Conservation (phyloP, 176 grass and related monocot species). For the Poa annua region DNA sequence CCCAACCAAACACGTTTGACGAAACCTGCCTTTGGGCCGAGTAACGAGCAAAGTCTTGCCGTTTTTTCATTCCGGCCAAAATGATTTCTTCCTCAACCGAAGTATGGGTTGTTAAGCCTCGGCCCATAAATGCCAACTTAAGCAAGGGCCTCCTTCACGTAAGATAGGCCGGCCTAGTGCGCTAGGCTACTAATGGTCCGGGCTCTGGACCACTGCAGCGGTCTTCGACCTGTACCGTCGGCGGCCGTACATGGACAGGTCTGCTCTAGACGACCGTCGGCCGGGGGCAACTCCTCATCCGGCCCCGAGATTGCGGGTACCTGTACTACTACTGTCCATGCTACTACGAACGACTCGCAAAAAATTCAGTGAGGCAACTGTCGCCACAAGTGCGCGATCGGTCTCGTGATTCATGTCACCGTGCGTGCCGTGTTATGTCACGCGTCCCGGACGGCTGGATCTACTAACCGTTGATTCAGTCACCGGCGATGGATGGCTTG, state of each 20-base stretch:
- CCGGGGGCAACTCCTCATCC: not conserved
- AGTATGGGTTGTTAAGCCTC: not conserved
- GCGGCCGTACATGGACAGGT: constrained; percentile 19
- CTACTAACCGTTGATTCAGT: not conserved
- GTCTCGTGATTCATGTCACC: not conserved
- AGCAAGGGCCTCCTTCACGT: not conserved
- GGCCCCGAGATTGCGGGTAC: not conserved
- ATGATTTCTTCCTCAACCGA: too few species aligned
- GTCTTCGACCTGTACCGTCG: not conserved
- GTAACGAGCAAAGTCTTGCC: not conserved
- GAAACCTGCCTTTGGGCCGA: not conserved
- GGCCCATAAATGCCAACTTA: not conserved
- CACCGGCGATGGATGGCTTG: not conserved
- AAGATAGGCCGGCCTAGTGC: not conserved
- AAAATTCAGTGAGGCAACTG: not conserved
- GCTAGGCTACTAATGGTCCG: not conserved
- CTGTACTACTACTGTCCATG: too few species aligned
- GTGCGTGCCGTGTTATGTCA: not conserved
- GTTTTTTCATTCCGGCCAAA: too few species aligned
- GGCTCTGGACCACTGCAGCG: not conserved
- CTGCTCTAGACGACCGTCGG: not conserved
- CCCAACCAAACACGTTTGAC: too few species aligned
- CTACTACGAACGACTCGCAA: not conserved
- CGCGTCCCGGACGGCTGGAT: not conserved
- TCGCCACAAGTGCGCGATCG: not conserved